Evolutionary conservation across 768 basidiomycete species (phyloP).

Genomic region (Psilocybe subaeruginosa): DNA sequence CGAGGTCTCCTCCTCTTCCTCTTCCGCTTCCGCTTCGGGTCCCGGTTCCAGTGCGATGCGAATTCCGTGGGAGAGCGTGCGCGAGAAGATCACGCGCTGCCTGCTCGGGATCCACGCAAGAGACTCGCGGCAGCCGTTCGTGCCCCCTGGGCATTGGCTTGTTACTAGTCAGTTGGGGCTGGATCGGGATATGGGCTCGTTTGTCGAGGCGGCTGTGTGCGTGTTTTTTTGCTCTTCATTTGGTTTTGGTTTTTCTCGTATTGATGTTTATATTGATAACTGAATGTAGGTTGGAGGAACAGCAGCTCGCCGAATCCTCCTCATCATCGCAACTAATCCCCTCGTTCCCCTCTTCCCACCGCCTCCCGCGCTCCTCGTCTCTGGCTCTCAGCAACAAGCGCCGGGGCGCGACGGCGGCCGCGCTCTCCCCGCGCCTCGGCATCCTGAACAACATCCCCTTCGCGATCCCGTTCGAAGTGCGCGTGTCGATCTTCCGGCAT

Average conservation of each 20-base stretch:
- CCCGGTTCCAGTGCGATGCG: slow-evolving; percentile 22
- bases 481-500: slow-evolving; percentile 87
- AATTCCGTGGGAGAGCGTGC: slow-evolving; percentile 66
- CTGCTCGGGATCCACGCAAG: slow-evolving; percentile 82
- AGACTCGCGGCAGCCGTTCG: slow-evolving; percentile 87
- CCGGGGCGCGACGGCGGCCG: slow-evolving; percentile 50
- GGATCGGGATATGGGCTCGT: slow-evolving; percentile 46
- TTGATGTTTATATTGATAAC: too few species aligned
- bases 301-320: slow-evolving; percentile 6
- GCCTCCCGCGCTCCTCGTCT: not conserved
- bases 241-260: too few species aligned
- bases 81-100: slow-evolving; percentile 78
- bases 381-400: slow-evolving; percentile 46
- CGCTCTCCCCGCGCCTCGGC: slow-evolving; percentile 83
- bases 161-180: slow-evolving; percentile 43
- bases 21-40: too few species aligned
- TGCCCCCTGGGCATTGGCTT: slow-evolving; percentile 85
- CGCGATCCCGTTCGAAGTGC: slow-evolving; percentile 88
- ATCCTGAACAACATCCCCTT: slow-evolving; percentile 96
- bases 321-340: not conserved
- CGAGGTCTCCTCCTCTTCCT: not conserved
- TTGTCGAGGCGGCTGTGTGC: slow-evolving; percentile 87
- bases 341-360: not conserved
- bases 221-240: slow-evolving; percentile 25
- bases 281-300: slow-evolving; percentile 15